Percentiles rank a stretch among this genome's conserved stretches.
phyloP scores from a whole-genome alignment of 2,329 filamentous ascomycete species.

The Colletotrichum acutatum region DNA sequence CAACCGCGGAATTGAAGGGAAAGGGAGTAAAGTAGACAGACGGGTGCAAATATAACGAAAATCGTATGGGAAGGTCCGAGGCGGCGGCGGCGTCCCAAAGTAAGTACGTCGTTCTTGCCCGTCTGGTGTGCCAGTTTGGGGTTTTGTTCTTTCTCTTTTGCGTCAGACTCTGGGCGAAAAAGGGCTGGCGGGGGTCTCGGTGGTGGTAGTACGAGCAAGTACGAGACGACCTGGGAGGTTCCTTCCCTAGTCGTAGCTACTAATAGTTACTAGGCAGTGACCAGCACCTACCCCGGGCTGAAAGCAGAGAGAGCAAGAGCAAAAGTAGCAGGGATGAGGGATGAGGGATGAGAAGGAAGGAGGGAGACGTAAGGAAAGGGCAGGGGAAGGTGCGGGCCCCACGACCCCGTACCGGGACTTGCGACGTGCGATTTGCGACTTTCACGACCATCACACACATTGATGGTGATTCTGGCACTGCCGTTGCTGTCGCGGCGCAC shows the following conservation, averaged over 20 bases:
- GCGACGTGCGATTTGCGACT: neutral
- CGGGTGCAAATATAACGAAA: conserved; percentile 17
- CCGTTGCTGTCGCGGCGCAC: no score
- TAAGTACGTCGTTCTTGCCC: neutral
- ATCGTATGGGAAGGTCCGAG: conserved; percentile 11
- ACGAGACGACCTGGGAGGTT: neutral
- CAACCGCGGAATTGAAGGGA: conserved; percentile 10
- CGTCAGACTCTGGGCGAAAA: neutral
- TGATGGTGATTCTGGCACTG: no score
- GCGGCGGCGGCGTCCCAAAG: conserved; percentile 13
- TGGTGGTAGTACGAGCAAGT: conserved; percentile 2
- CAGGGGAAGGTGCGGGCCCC: neutral
- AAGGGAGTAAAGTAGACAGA: neutral
- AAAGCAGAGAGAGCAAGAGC: conserved; percentile 6
- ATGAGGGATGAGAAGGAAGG: conserved; percentile 9
- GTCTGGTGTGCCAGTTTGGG: neutral
- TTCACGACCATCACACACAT: neutral
- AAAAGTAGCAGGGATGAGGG: conserved; percentile 25
- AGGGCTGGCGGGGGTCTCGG: conserved; percentile 9
- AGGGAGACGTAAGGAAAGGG: conserved; percentile 15
- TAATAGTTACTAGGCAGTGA: neutral
- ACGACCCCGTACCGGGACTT: neutral
- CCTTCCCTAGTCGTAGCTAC: neutral
- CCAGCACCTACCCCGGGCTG: conserved; percentile 27
- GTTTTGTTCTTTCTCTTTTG: neutral